phyloP scores from a whole-genome alignment of 805 yeast species.

The Candida dendrica region DNA sequence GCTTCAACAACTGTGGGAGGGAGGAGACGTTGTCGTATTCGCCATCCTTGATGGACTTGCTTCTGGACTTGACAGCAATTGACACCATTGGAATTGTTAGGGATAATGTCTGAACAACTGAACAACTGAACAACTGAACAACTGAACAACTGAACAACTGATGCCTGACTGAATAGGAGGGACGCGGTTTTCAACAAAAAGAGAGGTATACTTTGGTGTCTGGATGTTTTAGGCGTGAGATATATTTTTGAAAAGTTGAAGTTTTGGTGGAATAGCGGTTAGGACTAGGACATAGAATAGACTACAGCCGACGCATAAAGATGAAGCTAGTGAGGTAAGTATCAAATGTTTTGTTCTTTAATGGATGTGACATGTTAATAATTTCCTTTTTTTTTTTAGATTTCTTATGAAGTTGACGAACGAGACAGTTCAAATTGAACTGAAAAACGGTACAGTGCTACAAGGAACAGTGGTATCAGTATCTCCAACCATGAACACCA shows the following conservation, averaged over 20 bases:
- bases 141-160: too few relatives aligned
- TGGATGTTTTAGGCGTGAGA: too few relatives aligned
- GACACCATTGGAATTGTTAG: constrained; percentile 29
- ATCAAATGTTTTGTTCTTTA: too few relatives aligned
- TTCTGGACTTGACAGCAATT: constrained; percentile 52
- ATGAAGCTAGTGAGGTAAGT: constrained; percentile 57
- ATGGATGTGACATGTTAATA: background rate
- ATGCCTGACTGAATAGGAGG: too few relatives aligned
- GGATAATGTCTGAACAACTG: too few relatives aligned
- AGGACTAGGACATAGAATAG: too few relatives aligned
- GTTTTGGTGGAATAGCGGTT: too few relatives aligned
- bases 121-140: too few relatives aligned
- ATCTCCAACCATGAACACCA: constrained; percentile 86
- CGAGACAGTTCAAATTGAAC: constrained; percentile 84
- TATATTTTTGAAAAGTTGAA: too few relatives aligned
- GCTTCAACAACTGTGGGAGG: background rate
- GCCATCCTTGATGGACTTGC: constrained; percentile 46
- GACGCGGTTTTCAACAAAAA: too few relatives aligned
- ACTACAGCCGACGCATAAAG: too few relatives aligned
- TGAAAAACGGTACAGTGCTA: constrained; percentile 84
- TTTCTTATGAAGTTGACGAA: constrained; percentile 80
- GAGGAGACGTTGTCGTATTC: constrained; percentile 20
- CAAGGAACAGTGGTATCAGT: constrained; percentile 82
- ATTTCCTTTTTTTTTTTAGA: constrained; percentile 20
- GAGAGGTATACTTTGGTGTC: too few relatives aligned